Evolutionary conservation across 129 eudicot species (phyloP), one percentile per base, ranked within the genome.

Genomic region (Chrysanthemum makinoi): DNA sequence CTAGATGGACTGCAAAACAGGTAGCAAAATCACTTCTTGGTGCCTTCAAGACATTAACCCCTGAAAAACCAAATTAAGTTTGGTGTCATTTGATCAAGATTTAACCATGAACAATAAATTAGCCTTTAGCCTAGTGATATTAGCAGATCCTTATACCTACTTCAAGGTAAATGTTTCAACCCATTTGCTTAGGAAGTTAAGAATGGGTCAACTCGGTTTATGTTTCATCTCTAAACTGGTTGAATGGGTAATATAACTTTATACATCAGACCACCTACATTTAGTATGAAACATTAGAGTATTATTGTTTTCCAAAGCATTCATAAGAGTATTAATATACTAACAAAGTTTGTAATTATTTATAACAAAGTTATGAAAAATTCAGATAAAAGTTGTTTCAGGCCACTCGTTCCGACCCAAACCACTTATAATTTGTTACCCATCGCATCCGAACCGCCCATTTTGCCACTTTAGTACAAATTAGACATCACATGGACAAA

Each of bases 21-120:
- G 2, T 39, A 14, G 56, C 73, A 55, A 16, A 75, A 75, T 60
- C 28, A 20, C 57, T 65, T 54, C 73, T 66, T 57, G 73, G 43
- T 55, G 73, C 66, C 35, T 39, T 11, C 16, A 39, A 65, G 65
- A 74, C 20, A 55, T 59, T 19, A 13, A 74, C 19, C 65, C 66
- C 72, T 57, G 66, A 6, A 66, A 66, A 75, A 66, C 73, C 56
- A 26, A 19, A 66, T 46, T 0, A 11, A 75, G 20, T 33, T 62
- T 73, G n/a, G 62, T 55, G 44, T 75, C 55, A 74, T 13, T 62
- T 43, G 11, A 74, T 44, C 30, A 43, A 53, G 19, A 56, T 53
- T 18, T 43, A 44, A 43, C 57, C 47, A 65, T 14, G 48, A 54
- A n/a, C 50, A 35, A 62, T 35, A 39, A 49, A 15, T 63, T 52